Base-by-base conservation (phyloP, 306 rosid genomes). In the Malus fusca region DNA sequence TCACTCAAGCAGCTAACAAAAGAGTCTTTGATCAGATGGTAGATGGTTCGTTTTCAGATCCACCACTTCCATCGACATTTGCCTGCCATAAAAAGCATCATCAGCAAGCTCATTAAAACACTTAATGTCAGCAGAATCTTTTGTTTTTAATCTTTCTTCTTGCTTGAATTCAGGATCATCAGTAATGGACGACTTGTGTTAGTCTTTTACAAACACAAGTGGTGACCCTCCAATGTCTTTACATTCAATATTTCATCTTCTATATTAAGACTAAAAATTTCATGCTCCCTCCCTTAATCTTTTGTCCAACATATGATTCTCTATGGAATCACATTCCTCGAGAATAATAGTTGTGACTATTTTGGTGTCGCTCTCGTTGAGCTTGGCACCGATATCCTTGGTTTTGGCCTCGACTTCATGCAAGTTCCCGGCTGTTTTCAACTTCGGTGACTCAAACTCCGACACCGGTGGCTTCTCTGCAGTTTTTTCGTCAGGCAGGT, bases 381-480 rank as follows among this genome's bases (percentile, higher is more conserved):
- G 61, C 61, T 55, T 55, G 61, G 61, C 64, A 59, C 64, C 18
- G 51, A 4, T 44, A 59, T 4, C 15, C 23, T 59, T 23, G 65
- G 65, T 59, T 23, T 59, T 80, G 62, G 69, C 77, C 55, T 72
- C 55, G 5, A 11, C 51, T 26, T 33, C 81, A 8, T 93, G 98
- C 68, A n/a, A 90, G 10, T 91, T 93, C 58, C 90, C 92, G 6
- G 98, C 96, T 7, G 78, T 93, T 13, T 91, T 88, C 84, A 93
- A 91, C 88, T 93, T 89, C 30, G 98, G 98, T 3, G 96, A 93
- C 80, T 91, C 96, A 3, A 93, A 93, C 79, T 93, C 97, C 25
- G 93, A 93, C 90, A 93, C 97, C 0, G 96, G 98, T 11, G 96
- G 98, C 37, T 87, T 93, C n/a, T 89, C 98, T 22, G 97, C 98